Base-by-base conservation (phyloP, 495 filamentous ascomycete species). In the Acidomyces sp. region DNA sequence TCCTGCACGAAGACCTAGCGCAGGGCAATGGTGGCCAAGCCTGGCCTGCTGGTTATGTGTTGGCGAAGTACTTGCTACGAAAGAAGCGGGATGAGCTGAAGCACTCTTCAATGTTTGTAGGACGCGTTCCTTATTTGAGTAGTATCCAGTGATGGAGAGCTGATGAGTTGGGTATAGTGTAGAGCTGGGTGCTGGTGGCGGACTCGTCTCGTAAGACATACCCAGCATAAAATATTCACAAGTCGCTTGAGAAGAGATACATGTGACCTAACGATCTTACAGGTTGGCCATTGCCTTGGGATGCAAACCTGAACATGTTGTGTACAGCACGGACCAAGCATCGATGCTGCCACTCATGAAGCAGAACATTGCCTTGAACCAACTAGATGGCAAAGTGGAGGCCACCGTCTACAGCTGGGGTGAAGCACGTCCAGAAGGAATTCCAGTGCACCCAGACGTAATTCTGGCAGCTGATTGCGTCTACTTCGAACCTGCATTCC, bases 401-500 rank as follows among this genome's bases (percentile, higher is more conserved):
- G 67, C 82, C 2, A 55, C 66, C 29, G 62, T 90, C 9, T 64
- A 93, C 47, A 75, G 90, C 50, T 95, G 87, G 87, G 80, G 61
- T 52, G 71, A 71, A 3, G 56, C 56, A 47, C 32, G 50, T 6
- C 53, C 65, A 68, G 33, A 68, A 65, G 17, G 45, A 55, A 32
- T 65, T 61, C 41, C 67, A 68, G 48, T 57, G 32, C 68, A 71
- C 43, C 80, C 85, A 10, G 77, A 90, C 46, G 65, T 88, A 29
- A 74, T 97, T 41, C 71, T 97, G 9, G 90, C 90, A 9, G 90
- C 87, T 4, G 39, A 23, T 23, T 6, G 16, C 64, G 85, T 93
- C 35, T 97, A 96, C 67, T 92, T 92, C 52, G 88, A 97, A 58
- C 85, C 88, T 3, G 81, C 87, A 2, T 96, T 96, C 56, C 85